phyloP scores from a whole-genome alignment of 169 alveolate species.

The Plasmodium cynomolgi region DNA sequence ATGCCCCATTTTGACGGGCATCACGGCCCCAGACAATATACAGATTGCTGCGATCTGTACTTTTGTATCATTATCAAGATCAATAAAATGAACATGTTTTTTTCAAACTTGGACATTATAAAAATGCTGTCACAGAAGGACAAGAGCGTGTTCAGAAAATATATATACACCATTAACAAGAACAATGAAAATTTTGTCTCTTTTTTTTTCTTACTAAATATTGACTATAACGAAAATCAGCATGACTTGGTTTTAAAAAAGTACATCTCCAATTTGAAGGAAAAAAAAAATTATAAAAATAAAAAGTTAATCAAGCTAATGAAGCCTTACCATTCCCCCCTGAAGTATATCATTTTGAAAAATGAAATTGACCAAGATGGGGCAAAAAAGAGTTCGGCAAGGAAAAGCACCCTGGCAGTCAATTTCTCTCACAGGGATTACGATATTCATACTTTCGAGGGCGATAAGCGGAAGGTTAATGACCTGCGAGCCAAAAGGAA shows the following conservation, averaged over 20 bases:
- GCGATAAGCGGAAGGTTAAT: not conserved
- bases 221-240: constrained; percentile 48
- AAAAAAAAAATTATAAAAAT: constrained; percentile 46
- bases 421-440: not conserved
- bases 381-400: not conserved
- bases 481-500: not conserved
- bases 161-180: constrained; percentile 58
- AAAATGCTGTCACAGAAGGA: constrained; percentile 43
- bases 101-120: constrained; percentile 59
- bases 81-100: constrained; percentile 59
- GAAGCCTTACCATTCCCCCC: constrained; percentile 76
- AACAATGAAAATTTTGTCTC: constrained; percentile 49
- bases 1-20: not conserved
- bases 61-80: constrained; percentile 42
- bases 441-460: not conserved
- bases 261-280: constrained; percentile 38
- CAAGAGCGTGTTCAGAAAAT: constrained; percentile 32
- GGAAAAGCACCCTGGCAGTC: constrained; percentile 5
- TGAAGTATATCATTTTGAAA: constrained; percentile 65
- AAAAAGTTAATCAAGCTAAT: constrained; percentile 44
- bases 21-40: not conserved
- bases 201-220: constrained; percentile 46
- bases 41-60: not conserved
- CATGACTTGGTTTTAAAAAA: constrained; percentile 54
- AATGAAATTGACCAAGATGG: constrained; percentile 48